Percentiles rank a stretch among this genome's conserved stretches.
These are phyloP conservation scores for Pythium phragmiticola DNA, from an alignment of 352 stramenopile species.

Conservation along the genomic window DNA sequence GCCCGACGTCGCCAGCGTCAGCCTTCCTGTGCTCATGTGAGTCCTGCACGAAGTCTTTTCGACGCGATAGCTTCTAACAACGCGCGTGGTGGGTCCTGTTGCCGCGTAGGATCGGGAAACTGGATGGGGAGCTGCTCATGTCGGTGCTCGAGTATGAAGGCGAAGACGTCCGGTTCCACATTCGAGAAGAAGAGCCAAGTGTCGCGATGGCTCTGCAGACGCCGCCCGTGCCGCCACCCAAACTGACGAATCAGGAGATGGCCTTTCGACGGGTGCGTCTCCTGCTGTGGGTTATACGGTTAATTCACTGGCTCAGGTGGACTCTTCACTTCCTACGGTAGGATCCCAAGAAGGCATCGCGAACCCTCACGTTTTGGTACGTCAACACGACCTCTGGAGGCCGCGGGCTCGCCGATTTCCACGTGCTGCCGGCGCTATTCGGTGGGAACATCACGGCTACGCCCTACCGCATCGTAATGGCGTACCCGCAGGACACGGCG, in stretches of 20 bases:
- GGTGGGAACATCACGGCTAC: slow-evolving; percentile 43
- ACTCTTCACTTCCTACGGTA: slow-evolving; percentile 13
- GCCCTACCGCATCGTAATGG: slow-evolving; percentile 55
- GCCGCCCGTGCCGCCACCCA: slow-evolving; percentile 28
- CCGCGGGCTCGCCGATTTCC: slow-evolving; percentile 29
- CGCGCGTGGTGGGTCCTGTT: background rate
- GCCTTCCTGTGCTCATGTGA: slow-evolving; percentile 61
- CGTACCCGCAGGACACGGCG: slow-evolving; percentile 69
- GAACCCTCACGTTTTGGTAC: slow-evolving; percentile 54
- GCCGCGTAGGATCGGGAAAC: slow-evolving; percentile 45
- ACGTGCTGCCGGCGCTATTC: slow-evolving; percentile 56
- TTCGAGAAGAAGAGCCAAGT: slow-evolving; percentile 35
- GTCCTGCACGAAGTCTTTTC: background rate
- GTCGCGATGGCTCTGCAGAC: slow-evolving; percentile 20
- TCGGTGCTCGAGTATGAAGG: slow-evolving; percentile 55
- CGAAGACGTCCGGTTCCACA: slow-evolving; percentile 12
- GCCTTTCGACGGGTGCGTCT: slow-evolving; percentile 29
- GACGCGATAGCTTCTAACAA: too few species aligned
- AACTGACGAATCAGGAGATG: slow-evolving; percentile 51
- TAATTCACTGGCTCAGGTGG: background rate
- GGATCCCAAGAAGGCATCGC: slow-evolving; percentile 45
- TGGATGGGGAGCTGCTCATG: slow-evolving; percentile 64
- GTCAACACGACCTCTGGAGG: slow-evolving; percentile 32
- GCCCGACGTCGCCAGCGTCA: slow-evolving; percentile 29
- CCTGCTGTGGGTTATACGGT: background rate